Evolutionary conservation across 345 rosid genomes (phyloP).

Genomic region (Citrus cavaleriei): DNA sequence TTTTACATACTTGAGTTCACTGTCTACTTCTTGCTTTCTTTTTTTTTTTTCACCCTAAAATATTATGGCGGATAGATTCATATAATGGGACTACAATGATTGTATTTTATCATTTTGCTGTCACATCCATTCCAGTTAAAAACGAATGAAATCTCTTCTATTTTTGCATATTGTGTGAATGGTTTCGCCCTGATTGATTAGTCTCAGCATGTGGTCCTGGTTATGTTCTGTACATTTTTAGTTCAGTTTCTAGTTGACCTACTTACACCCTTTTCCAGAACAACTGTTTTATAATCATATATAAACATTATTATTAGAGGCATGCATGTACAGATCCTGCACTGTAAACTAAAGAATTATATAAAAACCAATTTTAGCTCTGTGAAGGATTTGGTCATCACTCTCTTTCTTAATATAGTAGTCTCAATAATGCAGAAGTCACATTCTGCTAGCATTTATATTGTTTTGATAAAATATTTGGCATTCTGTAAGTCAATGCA

Average conservation of each 20-base stretch:
- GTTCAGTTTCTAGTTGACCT: conserved; percentile 10
- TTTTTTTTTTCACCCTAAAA: no score
- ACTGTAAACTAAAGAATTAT: background rate
- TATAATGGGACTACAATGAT: no score
- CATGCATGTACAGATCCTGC: conserved; percentile 12
- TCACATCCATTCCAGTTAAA: no score
- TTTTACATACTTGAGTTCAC: no score
- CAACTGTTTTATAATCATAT: background rate
- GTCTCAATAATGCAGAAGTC: conserved; percentile 15
- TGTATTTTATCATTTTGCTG: no score
- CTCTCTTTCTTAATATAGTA: background rate
- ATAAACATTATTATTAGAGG: background rate
- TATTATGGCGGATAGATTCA: no score
- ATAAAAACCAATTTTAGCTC: background rate
- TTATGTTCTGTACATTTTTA: background rate
- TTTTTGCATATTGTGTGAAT: background rate
- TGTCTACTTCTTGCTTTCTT: no score
- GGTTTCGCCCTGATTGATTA: background rate
- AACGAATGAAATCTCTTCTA: no score
- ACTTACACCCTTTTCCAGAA: background rate
- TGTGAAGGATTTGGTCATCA: background rate
- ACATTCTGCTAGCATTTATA: conserved; percentile 9
- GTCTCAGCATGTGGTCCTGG: background rate
- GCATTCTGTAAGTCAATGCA: background rate
- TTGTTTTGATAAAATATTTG: background rate